Evolutionary conservation across 2,329 filamentous ascomycete species (phyloP), one percentile per base, ranked within the genome.

Genomic region (Truncatella angustata): DNA sequence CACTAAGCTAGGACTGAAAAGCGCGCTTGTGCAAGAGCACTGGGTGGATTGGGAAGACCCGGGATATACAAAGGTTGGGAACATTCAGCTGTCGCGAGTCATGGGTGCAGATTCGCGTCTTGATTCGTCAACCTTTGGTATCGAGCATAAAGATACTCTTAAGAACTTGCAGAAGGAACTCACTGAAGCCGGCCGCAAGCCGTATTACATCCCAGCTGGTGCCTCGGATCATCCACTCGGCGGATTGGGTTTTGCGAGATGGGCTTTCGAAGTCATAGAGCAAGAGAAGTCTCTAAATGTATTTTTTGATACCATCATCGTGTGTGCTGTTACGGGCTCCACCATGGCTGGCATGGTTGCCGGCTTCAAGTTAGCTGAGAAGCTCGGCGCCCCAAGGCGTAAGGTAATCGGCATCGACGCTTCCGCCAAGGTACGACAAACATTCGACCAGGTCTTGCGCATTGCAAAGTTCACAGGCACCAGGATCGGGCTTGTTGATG

Each of bases 261-360:
- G 86, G 82, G 85, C 86, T 1, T 83, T 87, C 32, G 86, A 90
- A 66, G 82, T 90, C 0, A 74, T 74, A 43, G 72, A 75, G 55
- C 86, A 90, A 67, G 86, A 90, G 68, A 70, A 72, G 55, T 73
- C 78, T 56, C 57, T 82, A 23, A 84, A 82, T 0, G 62, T 87
- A 10, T 86, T 86, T 66, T 90, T 88, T 65, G 84, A 87, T 60
- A 84, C 80, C 1, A 63, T 90, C 6, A 69, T 90, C 50, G 86
- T 88, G 7, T 89, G 86, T 64, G 84, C 83, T 16, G 87, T 89
- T 2, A 89, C 86, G 0, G 87, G 87, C 4, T 84, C 79, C 5
- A 90, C 87, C 1, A 77, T 88, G 64, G 87, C 82, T 1, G 87
- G 87, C 7, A 87, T 90, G 76, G 75, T 90, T 7, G 86, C 86